These are phyloP conservation scores for Actinomortierella wolfii DNA, from an alignment of 371 early-diverging fungal genomes.

Conservation along the genomic window DNA sequence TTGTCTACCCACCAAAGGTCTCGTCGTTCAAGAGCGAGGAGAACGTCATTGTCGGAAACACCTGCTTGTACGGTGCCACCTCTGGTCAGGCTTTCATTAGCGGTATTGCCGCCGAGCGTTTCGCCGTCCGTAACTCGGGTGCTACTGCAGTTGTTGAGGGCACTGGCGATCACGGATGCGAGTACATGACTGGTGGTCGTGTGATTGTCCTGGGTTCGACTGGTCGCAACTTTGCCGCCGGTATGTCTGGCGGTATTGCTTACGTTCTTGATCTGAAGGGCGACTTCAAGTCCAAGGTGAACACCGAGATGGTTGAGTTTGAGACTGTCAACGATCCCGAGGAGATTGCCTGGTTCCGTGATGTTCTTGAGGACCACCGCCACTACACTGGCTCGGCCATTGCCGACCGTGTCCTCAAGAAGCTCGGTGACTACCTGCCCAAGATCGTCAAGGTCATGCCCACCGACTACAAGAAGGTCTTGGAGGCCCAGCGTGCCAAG, in stretches of 20 bases:
- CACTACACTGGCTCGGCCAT: conserved; percentile 84
- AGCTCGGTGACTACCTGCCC: conserved; percentile 73
- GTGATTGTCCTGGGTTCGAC: conserved; percentile 82
- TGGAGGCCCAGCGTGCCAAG: conserved; percentile 66
- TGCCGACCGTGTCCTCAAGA: conserved; percentile 75
- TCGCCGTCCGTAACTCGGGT: conserved; percentile 97
- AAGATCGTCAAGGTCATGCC: conserved; percentile 95
- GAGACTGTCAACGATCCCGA: conserved; percentile 78
- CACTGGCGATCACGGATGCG: conserved; percentile 97
- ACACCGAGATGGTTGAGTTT: conserved; percentile 90
- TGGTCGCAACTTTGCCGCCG: conserved; percentile 95
- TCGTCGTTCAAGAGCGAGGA: conserved; percentile 81
- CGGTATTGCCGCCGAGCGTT: conserved; percentile 97
- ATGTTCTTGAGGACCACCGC: conserved; percentile 80
- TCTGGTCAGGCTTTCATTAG: conserved; percentile 89
- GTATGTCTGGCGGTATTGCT: conserved; percentile 95
- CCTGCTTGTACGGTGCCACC: conserved; percentile 97
- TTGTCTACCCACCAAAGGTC: conserved; percentile 86
- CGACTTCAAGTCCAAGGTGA: conserved; percentile 71
- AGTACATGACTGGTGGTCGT: conserved; percentile 97
- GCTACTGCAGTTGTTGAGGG: conserved; percentile 97
- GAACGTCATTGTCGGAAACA: conserved; percentile 95
- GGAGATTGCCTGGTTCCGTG: conserved; percentile 78
- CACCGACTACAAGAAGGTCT: conserved; percentile 84
- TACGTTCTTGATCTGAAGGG: conserved; percentile 76